phyloP scores from a whole-genome alignment of 768 basidiomycete genomes.

The Mycena kentingensis region DNA sequence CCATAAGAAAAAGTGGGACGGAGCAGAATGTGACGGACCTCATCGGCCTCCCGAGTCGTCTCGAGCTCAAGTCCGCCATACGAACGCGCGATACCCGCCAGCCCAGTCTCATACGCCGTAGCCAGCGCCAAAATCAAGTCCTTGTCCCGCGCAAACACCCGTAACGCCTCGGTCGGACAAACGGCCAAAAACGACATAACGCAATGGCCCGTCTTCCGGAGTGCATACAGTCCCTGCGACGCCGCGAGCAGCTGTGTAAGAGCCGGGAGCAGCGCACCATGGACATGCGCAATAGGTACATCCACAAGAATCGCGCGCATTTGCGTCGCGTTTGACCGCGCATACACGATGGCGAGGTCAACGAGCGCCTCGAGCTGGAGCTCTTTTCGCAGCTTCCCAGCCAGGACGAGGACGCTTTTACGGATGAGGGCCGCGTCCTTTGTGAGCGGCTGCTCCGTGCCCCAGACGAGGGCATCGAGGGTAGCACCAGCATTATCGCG shows the following conservation, averaged over 20 bases:
- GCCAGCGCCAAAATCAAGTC: slow-evolving; percentile 60
- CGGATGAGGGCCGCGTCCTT: slow-evolving; percentile 51
- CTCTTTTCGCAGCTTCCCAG: slow-evolving; percentile 51
- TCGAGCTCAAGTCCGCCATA: slow-evolving; percentile 56
- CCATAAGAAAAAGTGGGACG: neutral
- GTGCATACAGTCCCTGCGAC: slow-evolving; percentile 56
- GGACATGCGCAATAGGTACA: slow-evolving; percentile 37
- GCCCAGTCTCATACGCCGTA: slow-evolving; percentile 58
- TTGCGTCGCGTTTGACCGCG: slow-evolving; percentile 43
- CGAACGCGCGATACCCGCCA: slow-evolving; percentile 54
- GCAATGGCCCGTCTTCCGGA: slow-evolving; percentile 65
- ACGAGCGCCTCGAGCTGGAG: slow-evolving; percentile 58
- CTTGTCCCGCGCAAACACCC: slow-evolving; percentile 53
- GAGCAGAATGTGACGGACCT: slow-evolving; percentile 43
- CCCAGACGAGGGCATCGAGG: slow-evolving; percentile 65
- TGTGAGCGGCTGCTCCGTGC: slow-evolving; percentile 27
- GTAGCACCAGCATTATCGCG: slow-evolving; percentile 54
- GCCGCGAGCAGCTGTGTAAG: slow-evolving; percentile 54
- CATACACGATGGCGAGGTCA: slow-evolving; percentile 64
- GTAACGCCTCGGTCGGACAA: slow-evolving; percentile 49
- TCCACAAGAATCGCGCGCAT: slow-evolving; percentile 46
- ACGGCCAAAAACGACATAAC: slow-evolving; percentile 55
- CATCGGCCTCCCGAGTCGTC: slow-evolving; percentile 29
- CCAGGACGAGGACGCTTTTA: slow-evolving; percentile 53
- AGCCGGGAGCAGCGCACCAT: slow-evolving; percentile 55